These are phyloP conservation scores for Antarctomyces pellizariae DNA, from an alignment of 495 filamentous ascomycete genomes.

Conservation along the genomic window DNA sequence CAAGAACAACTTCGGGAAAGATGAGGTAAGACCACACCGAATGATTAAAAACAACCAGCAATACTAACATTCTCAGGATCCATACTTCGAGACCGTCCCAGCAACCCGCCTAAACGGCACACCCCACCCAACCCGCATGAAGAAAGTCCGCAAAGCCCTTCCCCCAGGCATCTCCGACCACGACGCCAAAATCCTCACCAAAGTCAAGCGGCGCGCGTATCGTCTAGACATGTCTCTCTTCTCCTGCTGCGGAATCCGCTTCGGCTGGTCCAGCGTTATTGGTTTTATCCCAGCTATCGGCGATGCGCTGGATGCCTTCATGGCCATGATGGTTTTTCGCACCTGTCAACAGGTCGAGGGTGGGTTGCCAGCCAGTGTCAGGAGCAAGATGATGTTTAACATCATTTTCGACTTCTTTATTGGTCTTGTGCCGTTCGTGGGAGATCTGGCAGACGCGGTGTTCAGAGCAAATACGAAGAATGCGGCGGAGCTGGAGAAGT, in stretches of 20 bases:
- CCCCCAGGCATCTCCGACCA: conserved; percentile 52
- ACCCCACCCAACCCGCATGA: conserved; percentile 25
- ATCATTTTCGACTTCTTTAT: conserved; percentile 55
- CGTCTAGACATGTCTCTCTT: conserved; percentile 57
- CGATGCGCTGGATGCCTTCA: conserved; percentile 44
- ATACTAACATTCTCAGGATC: conserved; percentile 25
- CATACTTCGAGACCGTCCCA: conserved; percentile 51
- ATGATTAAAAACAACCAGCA: background rate
- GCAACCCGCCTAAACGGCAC: conserved; percentile 37
- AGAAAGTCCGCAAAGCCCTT: conserved; percentile 42
- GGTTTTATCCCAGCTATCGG: conserved; percentile 59
- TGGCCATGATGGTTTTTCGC: conserved; percentile 45
- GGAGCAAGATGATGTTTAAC: conserved; percentile 50
- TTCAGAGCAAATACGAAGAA: conserved; percentile 53
- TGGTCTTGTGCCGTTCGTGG: conserved; percentile 66
- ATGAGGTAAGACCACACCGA: conserved; percentile 25
- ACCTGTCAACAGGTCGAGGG: conserved; percentile 47
- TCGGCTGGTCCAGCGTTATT: conserved; percentile 69
- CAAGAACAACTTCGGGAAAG: conserved; percentile 42
- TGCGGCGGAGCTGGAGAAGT: conserved; percentile 46
- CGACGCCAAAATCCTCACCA: conserved; percentile 56
- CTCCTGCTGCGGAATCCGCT: conserved; percentile 47
- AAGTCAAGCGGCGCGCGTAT: conserved; percentile 62
- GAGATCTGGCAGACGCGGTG: conserved; percentile 49
- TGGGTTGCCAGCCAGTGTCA: conserved; percentile 32